phyloP scores from a whole-genome alignment of 306 rosid species.

The Vigna angularis region DNA sequence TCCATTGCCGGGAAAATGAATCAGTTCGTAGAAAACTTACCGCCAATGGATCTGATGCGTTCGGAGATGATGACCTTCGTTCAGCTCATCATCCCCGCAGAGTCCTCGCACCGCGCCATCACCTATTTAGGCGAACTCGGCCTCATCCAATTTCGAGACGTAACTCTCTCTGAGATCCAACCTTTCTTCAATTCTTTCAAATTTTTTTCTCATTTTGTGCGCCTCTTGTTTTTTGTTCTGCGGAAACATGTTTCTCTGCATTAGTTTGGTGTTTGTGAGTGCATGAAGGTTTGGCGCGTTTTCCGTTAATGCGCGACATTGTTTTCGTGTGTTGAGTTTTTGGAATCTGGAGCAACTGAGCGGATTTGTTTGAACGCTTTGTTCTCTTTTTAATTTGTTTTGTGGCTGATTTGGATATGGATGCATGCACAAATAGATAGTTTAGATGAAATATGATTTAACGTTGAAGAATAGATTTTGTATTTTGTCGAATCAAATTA shows the following conservation, averaged over 20 bases:
- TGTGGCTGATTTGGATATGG: constrained; percentile 22
- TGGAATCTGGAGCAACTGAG: background rate
- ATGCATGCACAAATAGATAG: background rate
- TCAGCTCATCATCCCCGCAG: constrained; percentile 89
- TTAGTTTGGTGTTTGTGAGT: constrained; percentile 31
- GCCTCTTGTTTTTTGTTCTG: background rate
- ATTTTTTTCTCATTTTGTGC: constrained; percentile 26
- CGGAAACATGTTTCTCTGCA: background rate
- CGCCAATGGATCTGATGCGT: constrained; percentile 95
- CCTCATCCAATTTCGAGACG: constrained; percentile 86
- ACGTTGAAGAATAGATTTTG: background rate
- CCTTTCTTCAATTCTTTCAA: constrained; percentile 23
- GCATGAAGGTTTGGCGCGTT: background rate
- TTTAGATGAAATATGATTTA: constrained; percentile 4
- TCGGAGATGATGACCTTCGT: constrained; percentile 92
- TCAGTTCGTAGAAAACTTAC: constrained; percentile 62
- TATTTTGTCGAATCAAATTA: constrained; percentile 22
- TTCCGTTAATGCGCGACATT: background rate
- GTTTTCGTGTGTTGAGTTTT: constrained; percentile 2
- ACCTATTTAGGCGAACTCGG: constrained; percentile 88
- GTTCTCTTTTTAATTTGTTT: constrained; percentile 11
- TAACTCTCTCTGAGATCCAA: constrained; percentile 54
- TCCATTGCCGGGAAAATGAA: constrained; percentile 65
- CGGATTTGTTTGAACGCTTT: background rate
- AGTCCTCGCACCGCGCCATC: constrained; percentile 88